Evolutionary conservation across 1,284 basidiomycete species (phyloP), one percentile per base, ranked within the genome.

Genomic region (Ustilago loliicola): DNA sequence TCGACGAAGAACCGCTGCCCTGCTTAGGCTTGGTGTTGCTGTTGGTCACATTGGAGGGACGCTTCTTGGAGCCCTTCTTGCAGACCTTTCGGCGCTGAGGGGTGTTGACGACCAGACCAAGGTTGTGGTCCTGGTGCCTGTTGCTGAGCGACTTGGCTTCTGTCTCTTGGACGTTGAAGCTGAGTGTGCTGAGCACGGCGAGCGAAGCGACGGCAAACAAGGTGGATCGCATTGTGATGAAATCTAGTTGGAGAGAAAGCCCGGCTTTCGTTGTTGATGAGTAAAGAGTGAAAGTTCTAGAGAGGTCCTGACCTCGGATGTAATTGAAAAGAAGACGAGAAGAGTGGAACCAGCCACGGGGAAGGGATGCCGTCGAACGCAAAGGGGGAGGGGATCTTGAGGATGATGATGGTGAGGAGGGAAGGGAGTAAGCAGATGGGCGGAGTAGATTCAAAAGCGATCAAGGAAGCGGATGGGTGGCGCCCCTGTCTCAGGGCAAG

Each of bases 71-170:
- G n/a, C 9, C 45, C 59, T 71, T 72, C 52, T 61, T 65, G 61
- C 64, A 63, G 8, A 45, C 36, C 51, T 59, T 62, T 8, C 64
- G 56, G 21, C 65, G 61, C 27, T 72, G 42, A 27, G 54, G 40
- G 4, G 63, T 21, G 29, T 32, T 29, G 25, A 19, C 47, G 13
- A 47, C 38, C 23, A 52, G 17, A 27, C 27, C 61, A 11, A 59
- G 57, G 27, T 29, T 30, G 60, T 61, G 56, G 32, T 68, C 15
- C 6, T 51, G 58, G 42, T 77, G 65, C 32, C 74, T 52, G 66
- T 67, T 72, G 69, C 74, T 77, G 56, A 77, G 68, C 61, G 68
- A 61, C 69, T 69, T 77, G 53, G 74, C 74, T n/a, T 72, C 53
- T 23, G 59, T 61, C 65, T 59, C 56, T 29, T 51, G 68, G 53